These are phyloP conservation scores for Serendipita sp. DNA, from an alignment of 768 basidiomycete species.

Conservation along the genomic window DNA sequence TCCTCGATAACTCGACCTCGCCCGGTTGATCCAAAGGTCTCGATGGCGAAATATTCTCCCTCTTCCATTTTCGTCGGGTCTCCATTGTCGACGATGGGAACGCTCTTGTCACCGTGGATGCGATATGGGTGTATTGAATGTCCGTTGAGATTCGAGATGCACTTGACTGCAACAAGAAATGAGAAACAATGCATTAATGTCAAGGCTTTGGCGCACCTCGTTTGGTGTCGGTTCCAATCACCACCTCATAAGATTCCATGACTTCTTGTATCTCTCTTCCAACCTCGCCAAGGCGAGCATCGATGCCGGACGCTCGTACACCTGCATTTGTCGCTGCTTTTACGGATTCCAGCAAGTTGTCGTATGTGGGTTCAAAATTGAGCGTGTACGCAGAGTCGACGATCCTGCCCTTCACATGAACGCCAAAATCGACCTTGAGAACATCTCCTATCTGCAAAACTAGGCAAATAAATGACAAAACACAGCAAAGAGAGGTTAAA, in stretches of 20 bases:
- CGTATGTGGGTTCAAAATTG: conserved; percentile 72
- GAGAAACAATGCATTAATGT: not conserved
- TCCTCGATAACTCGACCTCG: conserved; percentile 73
- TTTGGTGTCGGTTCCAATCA: conserved; percentile 65
- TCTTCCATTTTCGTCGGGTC: conserved; percentile 98
- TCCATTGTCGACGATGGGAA: conserved; percentile 74
- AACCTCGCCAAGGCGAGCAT: conserved; percentile 82
- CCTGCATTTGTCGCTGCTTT: conserved; percentile 91
- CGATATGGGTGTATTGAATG: conserved; percentile 83
- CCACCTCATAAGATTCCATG: conserved; percentile 98
- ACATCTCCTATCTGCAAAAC: conserved; percentile 75
- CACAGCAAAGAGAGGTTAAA: not conserved
- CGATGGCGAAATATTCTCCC: conserved; percentile 97
- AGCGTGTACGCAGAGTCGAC: conserved; percentile 72
- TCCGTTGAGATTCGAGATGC: conserved; percentile 85
- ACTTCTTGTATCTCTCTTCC: conserved; percentile 90
- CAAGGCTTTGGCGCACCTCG: conserved; percentile 35
- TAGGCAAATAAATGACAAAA: conserved; percentile 19
- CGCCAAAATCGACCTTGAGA: conserved; percentile 93
- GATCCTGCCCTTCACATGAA: conserved; percentile 93
- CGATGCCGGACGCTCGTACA: conserved; percentile 86
- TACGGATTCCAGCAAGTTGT: conserved; percentile 78
- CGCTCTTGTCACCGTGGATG: conserved; percentile 89
- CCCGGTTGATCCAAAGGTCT: conserved; percentile 97
- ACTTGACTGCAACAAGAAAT: conserved; percentile 46